Conservation (phyloP, 1,284 basidiomycete species). For the Volvariella surrecta region DNA sequence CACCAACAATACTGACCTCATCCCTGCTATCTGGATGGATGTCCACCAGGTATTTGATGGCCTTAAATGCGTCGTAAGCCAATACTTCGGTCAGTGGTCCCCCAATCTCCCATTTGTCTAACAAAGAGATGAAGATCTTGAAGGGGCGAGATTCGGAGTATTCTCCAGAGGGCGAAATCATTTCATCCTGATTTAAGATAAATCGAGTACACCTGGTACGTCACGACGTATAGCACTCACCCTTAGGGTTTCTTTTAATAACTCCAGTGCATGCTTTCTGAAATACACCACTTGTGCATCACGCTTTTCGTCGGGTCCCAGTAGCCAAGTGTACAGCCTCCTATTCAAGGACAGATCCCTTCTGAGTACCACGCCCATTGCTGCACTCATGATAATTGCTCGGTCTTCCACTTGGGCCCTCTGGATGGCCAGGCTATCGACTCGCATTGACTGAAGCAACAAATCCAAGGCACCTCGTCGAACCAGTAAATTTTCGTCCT, state of each 20-base stretch:
- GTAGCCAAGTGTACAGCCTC: slow-evolving; percentile 88
- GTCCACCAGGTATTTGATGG: slow-evolving; percentile 53
- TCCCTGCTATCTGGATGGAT: slow-evolving; percentile 42
- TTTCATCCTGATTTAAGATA: slow-evolving; percentile 46
- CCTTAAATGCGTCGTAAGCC: slow-evolving; percentile 73
- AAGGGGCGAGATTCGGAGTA: slow-evolving; percentile 80
- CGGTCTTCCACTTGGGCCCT: slow-evolving; percentile 61
- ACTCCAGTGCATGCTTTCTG: slow-evolving; percentile 55
- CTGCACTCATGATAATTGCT: slow-evolving; percentile 70
- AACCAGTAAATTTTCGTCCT: slow-evolving; percentile 86
- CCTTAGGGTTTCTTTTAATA: slow-evolving; percentile 64
- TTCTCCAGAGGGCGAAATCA: slow-evolving; percentile 62
- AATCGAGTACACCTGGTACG: neutral
- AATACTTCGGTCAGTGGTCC: slow-evolving; percentile 71
- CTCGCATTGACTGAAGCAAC: slow-evolving; percentile 62
- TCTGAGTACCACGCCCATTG: slow-evolving; percentile 78
- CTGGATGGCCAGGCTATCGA: slow-evolving; percentile 65
- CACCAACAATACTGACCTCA: slow-evolving; percentile 37
- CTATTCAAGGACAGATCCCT: slow-evolving; percentile 92
- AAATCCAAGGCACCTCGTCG: slow-evolving; percentile 78
- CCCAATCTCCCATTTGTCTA: slow-evolving; percentile 98
- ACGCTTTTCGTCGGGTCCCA: slow-evolving; percentile 74
- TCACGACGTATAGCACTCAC: slow-evolving; percentile 25
- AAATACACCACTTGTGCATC: slow-evolving; percentile 70
- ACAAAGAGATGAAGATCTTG: slow-evolving; percentile 89